Conservation (phyloP, 352 stramenopile genomes). For the Pythium diclinum region DNA sequence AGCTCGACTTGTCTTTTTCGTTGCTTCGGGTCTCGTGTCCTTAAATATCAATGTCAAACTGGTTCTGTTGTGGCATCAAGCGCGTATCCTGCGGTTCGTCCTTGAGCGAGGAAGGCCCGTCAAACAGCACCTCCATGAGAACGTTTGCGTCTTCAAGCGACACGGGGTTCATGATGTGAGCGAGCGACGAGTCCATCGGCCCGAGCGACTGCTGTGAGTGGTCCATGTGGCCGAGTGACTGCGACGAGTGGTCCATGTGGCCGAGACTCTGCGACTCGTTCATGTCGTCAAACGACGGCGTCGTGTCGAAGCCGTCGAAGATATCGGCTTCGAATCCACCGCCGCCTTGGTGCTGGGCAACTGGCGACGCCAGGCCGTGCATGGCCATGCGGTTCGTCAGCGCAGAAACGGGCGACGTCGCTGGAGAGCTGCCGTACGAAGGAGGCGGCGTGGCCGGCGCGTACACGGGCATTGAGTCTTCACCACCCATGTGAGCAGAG, state of each 20-base stretch:
- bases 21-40: neutral
- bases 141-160: constrained; percentile 62
- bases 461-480: constrained; percentile 19
- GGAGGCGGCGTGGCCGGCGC: constrained; percentile 17
- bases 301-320: constrained; percentile 30
- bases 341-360: constrained; percentile 5
- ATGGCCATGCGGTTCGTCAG: constrained; percentile 14
- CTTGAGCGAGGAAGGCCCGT: constrained; percentile 11
- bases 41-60: constrained; percentile 29
- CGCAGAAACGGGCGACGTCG: constrained; percentile 16
- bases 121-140: constrained; percentile 66
- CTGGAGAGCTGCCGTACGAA: constrained; percentile 15
- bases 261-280: constrained; percentile 20
- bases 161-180: constrained; percentile 30
- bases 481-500: constrained; percentile 1
- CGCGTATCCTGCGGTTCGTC: constrained; percentile 9
- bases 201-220: neutral
- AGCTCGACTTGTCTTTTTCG: constrained; percentile 1
- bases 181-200: neutral
- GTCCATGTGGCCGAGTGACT: neutral
- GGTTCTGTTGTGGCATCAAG: neutral
- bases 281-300: constrained; percentile 54
- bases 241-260: neutral
- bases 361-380: constrained; percentile 4
- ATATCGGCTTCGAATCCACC: constrained; percentile 20